These are phyloP conservation scores for Sclerotinia minor DNA, from an alignment of 2,329 filamentous ascomycete genomes.

Conservation along the genomic window DNA sequence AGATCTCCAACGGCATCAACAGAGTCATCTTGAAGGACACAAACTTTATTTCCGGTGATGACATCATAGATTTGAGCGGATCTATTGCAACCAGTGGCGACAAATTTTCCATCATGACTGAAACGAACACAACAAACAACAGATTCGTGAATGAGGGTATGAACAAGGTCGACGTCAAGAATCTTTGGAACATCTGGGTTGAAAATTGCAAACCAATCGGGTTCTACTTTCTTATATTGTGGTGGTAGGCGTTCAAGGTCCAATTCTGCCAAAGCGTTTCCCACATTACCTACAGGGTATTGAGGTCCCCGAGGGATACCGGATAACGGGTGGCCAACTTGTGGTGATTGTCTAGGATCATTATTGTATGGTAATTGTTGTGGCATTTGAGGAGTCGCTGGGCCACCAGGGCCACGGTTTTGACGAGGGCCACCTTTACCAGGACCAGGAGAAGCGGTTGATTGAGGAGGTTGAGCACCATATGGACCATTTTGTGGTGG, in stretches of 20 bases:
- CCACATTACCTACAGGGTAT: conserved; percentile 50
- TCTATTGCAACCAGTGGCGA: conserved; percentile 94
- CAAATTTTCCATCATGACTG: conserved; percentile 91
- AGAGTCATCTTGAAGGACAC: conserved; percentile 83
- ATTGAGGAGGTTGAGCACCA: conserved; percentile 77
- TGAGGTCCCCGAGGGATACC: conserved; percentile 50
- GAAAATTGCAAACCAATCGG: conserved; percentile 96
- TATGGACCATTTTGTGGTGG: conserved; percentile 63
- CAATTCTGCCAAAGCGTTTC: conserved; percentile 78
- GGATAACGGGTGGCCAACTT: conserved; percentile 82
- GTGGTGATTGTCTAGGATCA: conserved; percentile 78
- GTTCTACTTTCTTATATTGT: conserved; percentile 82
- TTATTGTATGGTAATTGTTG: conserved; percentile 84
- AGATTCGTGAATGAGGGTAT: conserved; percentile 90
- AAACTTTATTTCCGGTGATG: conserved; percentile 79
- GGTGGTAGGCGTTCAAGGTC: conserved; percentile 82
- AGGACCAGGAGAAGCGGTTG: conserved; percentile 83
- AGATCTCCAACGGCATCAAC: conserved; percentile 88
- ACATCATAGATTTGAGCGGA: conserved; percentile 99
- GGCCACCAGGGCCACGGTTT: conserved; percentile 66
- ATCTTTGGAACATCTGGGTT: conserved; percentile 87
- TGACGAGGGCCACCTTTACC: conserved; percentile 64
- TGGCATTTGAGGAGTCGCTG: conserved; percentile 89
- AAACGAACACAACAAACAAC: conserved; percentile 98
- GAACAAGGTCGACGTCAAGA: conserved; percentile 89